Percentiles rank a stretch among this genome's conserved stretches.
These are phyloP conservation scores for Pythium guiyangense DNA, from an alignment of 352 stramenopile species.

Conservation along the genomic window DNA sequence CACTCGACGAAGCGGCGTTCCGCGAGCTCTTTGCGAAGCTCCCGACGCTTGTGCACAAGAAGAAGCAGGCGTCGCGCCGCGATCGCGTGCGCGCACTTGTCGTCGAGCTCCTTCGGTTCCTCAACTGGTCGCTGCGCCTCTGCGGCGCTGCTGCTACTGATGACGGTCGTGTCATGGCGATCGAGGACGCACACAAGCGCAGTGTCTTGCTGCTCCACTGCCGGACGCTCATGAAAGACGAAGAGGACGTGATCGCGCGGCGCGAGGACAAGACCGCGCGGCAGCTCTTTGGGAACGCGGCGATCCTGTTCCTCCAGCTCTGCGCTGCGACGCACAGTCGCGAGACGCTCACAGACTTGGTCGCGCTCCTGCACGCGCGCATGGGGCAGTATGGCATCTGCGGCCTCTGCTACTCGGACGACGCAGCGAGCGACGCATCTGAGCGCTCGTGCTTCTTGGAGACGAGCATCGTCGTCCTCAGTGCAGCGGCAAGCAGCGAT, in stretches of 20 bases:
- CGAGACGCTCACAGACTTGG: slow-evolving; percentile 7
- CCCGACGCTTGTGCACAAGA: slow-evolving; percentile 31
- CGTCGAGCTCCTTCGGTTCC: slow-evolving; percentile 33
- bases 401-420: slow-evolving; percentile 26
- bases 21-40: slow-evolving; percentile 26
- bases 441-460: slow-evolving; percentile 38
- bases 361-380: slow-evolving; percentile 38
- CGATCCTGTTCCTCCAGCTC: slow-evolving; percentile 47
- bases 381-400: slow-evolving; percentile 48
- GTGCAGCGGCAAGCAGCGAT: not conserved
- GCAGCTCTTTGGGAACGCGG: slow-evolving; percentile 44
- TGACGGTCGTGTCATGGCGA: not conserved
- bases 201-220: slow-evolving; percentile 39
- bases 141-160: not conserved
- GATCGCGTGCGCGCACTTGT: slow-evolving; percentile 39
- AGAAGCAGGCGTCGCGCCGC: slow-evolving; percentile 30
- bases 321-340: slow-evolving; percentile 1
- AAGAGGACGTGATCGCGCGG: slow-evolving; percentile 42
- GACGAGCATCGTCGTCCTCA: slow-evolving; percentile 29
- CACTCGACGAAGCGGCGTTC: slow-evolving; percentile 27
- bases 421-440: not conserved
- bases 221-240: slow-evolving; percentile 62
- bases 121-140: slow-evolving; percentile 23
- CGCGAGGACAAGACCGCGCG: slow-evolving; percentile 37
- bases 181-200: slow-evolving; percentile 19